Percentiles rank a stretch among this genome's conserved stretches.
These are phyloP conservation scores for Monascus ruber DNA, from an alignment of 2,329 filamentous ascomycete species.

Conservation along the genomic window DNA sequence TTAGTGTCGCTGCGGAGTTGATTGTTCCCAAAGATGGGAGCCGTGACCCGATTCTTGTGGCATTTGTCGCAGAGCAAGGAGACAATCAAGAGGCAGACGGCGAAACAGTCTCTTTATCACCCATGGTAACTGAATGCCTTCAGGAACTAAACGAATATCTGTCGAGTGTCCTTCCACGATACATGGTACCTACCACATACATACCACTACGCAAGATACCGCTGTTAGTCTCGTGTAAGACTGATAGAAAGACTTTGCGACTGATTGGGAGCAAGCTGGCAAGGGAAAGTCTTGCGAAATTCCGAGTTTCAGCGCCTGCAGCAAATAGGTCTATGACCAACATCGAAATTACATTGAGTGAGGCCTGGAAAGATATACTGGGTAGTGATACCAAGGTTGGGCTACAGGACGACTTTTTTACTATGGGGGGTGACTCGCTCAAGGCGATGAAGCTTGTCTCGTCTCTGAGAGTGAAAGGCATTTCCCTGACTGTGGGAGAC, in stretches of 20 bases:
- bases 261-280: slow-evolving; percentile 3
- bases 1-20: slow-evolving; percentile 36
- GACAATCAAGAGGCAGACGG: slow-evolving; percentile 12
- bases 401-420: slow-evolving; percentile 12
- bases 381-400: slow-evolving; percentile 13
- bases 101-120: background rate
- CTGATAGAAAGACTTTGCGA: slow-evolving; percentile 10
- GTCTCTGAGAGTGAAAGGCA: slow-evolving; percentile 6
- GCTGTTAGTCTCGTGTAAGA: slow-evolving; percentile 27
- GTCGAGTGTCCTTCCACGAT: slow-evolving; percentile 26
- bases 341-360: slow-evolving; percentile 18
- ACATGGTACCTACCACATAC: slow-evolving; percentile 29
- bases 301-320: slow-evolving; percentile 2
- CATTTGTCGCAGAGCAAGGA: slow-evolving; percentile 29
- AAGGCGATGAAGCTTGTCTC: slow-evolving; percentile 19
- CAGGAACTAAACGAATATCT: slow-evolving; percentile 23
- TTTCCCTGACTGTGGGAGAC: slow-evolving; percentile 13
- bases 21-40: slow-evolving; percentile 4
- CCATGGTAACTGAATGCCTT: slow-evolving; percentile 1
- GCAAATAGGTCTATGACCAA: slow-evolving; percentile 11
- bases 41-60: slow-evolving; percentile 36
- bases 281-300: slow-evolving; percentile 6
- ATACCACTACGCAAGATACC: slow-evolving; percentile 29
- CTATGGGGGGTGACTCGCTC: slow-evolving; percentile 15
- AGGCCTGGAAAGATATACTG: slow-evolving; percentile 15